Evolutionary conservation across 768 basidiomycete species (phyloP).

Genomic region (Gloeophyllum trabeum): DNA sequence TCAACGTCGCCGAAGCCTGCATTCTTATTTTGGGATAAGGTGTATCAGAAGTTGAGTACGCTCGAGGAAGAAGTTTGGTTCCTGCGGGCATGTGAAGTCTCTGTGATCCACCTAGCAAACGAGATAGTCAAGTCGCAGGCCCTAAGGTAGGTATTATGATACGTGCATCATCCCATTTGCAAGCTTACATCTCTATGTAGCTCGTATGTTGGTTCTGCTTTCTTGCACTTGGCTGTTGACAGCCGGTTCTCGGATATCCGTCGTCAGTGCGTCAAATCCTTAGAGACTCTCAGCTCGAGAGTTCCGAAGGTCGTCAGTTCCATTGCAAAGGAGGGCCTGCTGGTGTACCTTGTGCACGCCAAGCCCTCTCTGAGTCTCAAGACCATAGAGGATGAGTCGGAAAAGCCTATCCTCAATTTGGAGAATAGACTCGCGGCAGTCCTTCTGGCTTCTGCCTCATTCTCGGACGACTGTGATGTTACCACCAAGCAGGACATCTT

Average conservation of each 20-base stretch:
- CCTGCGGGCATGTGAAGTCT: slow-evolving; percentile 47
- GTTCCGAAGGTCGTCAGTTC: slow-evolving; percentile 37
- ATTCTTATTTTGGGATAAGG: slow-evolving; percentile 82
- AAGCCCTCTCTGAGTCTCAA: slow-evolving; percentile 15
- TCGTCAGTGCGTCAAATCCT: slow-evolving; percentile 27
- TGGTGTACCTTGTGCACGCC: slow-evolving; percentile 30
- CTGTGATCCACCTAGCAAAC: slow-evolving; percentile 30
- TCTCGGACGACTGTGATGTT: slow-evolving; percentile 30
- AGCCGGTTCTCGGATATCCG: slow-evolving; percentile 43
- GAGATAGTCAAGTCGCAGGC: slow-evolving; percentile 43
- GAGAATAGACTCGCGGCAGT: slow-evolving; percentile 41
- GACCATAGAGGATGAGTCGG: slow-evolving; percentile 21
- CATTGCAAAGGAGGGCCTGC: slow-evolving; percentile 52
- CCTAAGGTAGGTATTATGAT: slow-evolving; percentile 33
- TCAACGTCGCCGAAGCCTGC: slow-evolving; percentile 57
- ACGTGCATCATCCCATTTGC: neutral
- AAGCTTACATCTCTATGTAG: slow-evolving; percentile 21
- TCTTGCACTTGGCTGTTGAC: slow-evolving; percentile 61
- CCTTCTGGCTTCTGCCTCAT: slow-evolving; percentile 37
- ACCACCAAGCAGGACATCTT: slow-evolving; percentile 32
- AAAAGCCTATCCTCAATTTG: slow-evolving; percentile 32
- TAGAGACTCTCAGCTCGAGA: slow-evolving; percentile 26
- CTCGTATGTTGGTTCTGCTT: slow-evolving; percentile 47
- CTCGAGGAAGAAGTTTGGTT: slow-evolving; percentile 68
- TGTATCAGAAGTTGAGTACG: slow-evolving; percentile 61